Conservation (phyloP, 768 basidiomycete species). For the Pleurotus citrinopileatus region DNA sequence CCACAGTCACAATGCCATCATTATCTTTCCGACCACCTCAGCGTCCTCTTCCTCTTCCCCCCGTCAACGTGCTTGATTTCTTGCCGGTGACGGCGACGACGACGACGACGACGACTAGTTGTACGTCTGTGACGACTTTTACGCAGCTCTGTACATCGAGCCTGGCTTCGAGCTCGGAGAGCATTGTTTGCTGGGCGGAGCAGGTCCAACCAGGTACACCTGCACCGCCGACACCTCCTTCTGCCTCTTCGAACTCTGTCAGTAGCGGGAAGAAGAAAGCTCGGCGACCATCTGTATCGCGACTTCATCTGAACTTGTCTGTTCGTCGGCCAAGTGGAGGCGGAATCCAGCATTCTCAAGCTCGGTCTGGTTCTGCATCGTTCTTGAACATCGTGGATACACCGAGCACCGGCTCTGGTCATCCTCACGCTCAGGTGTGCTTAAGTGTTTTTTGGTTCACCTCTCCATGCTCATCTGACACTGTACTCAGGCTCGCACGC, state of each 20-base stretch:
- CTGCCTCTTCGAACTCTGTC: slow-evolving; percentile 29
- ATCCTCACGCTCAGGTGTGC: not conserved
- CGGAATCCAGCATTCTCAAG: slow-evolving; percentile 36
- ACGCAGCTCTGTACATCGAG: not conserved
- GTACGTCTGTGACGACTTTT: not conserved
- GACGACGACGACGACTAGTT: too few relatives aligned
- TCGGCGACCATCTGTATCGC: slow-evolving; percentile 26
- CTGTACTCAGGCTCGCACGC: not conserved
- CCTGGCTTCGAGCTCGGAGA: not conserved
- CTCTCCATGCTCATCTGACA: not conserved
- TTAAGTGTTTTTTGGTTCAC: not conserved
- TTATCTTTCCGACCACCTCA: not conserved
- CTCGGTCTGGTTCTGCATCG: slow-evolving; percentile 37
- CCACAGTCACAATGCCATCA: not conserved
- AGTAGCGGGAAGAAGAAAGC: slow-evolving; percentile 10
- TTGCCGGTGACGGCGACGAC: not conserved
- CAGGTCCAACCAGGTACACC: slow-evolving; percentile 72
- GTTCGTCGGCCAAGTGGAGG: slow-evolving; percentile 9
- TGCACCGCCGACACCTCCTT: slow-evolving; percentile 42
- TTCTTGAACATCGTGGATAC: slow-evolving; percentile 44
- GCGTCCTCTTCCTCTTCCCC: not conserved
- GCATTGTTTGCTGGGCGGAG: slow-evolving; percentile 62
- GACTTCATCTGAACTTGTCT: slow-evolving; percentile 2
- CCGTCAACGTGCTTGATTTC: not conserved
- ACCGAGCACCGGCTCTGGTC: slow-evolving; percentile 27